Conservation (phyloP, 495 filamentous ascomycete genomes). For the Penicillium daleae region DNA sequence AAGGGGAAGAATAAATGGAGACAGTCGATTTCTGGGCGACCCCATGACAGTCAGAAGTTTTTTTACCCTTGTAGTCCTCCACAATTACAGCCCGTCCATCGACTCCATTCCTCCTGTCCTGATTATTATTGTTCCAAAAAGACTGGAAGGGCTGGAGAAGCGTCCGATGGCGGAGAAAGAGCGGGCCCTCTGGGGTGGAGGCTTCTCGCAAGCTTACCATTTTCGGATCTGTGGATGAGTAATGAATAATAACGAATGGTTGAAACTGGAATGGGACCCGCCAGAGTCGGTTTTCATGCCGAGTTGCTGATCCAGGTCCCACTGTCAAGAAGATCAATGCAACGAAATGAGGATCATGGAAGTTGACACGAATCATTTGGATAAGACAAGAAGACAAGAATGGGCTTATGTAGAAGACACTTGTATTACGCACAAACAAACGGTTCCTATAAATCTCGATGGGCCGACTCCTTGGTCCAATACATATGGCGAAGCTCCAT, state of each 20-base stretch:
- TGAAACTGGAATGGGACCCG: background rate
- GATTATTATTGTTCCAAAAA: background rate
- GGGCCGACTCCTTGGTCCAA: no score
- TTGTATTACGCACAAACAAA: no score
- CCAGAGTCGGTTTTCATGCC: conserved; percentile 1
- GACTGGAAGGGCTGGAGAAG: conserved; percentile 14
- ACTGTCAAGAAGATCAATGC: background rate
- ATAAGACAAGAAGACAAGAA: background rate
- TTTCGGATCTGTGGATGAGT: conserved; percentile 12
- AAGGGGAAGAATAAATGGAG: background rate
- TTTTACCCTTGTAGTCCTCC: background rate
- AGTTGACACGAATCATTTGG: background rate
- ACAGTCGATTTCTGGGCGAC: background rate
- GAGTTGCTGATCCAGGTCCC: background rate
- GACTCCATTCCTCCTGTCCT: background rate
- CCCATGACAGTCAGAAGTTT: conserved; percentile 1
- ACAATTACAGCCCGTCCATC: background rate
- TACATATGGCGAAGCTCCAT: no score
- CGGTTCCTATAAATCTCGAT: no score
- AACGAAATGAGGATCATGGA: background rate
- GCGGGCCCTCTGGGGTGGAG: conserved; percentile 20
- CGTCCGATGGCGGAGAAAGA: conserved; percentile 28
- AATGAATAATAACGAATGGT: conserved; percentile 3
- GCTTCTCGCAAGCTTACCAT: conserved; percentile 20
- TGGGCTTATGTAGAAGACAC: no score